phyloP scores from a whole-genome alignment of 768 basidiomycete genomes.

The Boletellus ananiceps region DNA sequence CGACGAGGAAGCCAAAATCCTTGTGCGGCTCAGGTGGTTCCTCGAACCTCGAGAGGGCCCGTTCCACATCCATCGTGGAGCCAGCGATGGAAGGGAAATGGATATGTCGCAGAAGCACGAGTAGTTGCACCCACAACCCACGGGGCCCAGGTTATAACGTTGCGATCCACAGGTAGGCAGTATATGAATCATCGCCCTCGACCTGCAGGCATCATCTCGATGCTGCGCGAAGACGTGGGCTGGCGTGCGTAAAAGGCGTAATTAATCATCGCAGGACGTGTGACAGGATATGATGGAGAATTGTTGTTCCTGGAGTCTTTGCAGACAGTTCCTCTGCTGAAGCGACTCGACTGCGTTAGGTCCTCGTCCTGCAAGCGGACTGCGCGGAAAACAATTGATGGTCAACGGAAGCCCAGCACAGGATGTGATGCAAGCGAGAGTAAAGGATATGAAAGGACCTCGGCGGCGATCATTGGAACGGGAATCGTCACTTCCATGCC shows the following conservation, averaged over 20 bases:
- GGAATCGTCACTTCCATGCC: neutral
- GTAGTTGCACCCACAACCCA: neutral
- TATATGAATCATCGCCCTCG: constrained; percentile 16
- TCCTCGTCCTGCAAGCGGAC: neutral
- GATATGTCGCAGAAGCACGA: neutral
- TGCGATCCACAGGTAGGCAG: neutral
- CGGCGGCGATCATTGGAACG: neutral
- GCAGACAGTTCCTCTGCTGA: neutral
- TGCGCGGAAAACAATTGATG: neutral
- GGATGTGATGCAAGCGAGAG: neutral
- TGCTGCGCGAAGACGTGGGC: neutral
- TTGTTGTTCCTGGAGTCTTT: neutral
- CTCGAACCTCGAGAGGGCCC: neutral
- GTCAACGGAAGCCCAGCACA: neutral
- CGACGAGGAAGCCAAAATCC: constrained; percentile 11
- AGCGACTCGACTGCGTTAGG: neutral
- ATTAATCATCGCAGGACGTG: neutral
- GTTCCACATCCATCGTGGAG: constrained; percentile 17
- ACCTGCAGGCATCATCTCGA: constrained; percentile 2
- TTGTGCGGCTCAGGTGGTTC: constrained; percentile 1
- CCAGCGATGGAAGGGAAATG: constrained; percentile 3
- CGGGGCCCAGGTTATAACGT: constrained; percentile 10
- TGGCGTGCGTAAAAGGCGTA: neutral
- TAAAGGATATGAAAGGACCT: neutral
- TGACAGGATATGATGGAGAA: neutral